Conservation (phyloP, 2,329 filamentous ascomycete species). For the Diplocarpon rosae region DNA sequence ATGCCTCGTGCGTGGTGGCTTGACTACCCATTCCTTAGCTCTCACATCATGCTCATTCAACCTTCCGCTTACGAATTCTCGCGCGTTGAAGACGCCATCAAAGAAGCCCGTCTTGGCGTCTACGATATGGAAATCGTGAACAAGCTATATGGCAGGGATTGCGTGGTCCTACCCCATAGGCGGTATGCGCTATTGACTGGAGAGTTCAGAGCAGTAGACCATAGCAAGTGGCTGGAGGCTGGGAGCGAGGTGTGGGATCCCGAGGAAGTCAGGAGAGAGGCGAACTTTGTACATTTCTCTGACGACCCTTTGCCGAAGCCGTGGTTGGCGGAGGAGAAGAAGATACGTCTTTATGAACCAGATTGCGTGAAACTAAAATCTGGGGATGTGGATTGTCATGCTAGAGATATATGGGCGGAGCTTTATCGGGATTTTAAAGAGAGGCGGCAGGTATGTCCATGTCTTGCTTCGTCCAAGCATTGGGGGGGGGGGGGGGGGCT, state of each 20-base stretch:
- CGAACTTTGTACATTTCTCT: slow-evolving; percentile 48
- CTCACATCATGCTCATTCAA: slow-evolving; percentile 45
- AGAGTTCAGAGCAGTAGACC: slow-evolving; percentile 37
- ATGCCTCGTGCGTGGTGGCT: slow-evolving; percentile 53
- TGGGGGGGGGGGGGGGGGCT: too few relatives aligned
- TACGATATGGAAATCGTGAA: slow-evolving; percentile 50
- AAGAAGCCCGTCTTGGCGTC: slow-evolving; percentile 16
- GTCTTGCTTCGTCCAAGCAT: too few relatives aligned
- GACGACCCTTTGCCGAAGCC: slow-evolving; percentile 51
- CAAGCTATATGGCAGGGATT: slow-evolving; percentile 13
- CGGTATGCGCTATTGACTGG: slow-evolving; percentile 43
- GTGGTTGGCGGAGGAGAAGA: slow-evolving; percentile 32
- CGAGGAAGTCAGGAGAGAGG: slow-evolving; percentile 36
- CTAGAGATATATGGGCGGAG: slow-evolving; percentile 19
- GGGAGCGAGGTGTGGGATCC: slow-evolving; percentile 39
- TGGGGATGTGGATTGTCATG: slow-evolving; percentile 16
- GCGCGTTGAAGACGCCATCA: slow-evolving; percentile 24
- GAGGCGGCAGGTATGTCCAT: slow-evolving; percentile 13
- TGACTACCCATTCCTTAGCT: slow-evolving; percentile 35
- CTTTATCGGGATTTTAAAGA: slow-evolving; percentile 22
- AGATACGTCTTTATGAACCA: slow-evolving; percentile 11
- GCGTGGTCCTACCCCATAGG: slow-evolving; percentile 43
- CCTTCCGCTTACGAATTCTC: slow-evolving; percentile 41
- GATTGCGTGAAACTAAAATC: slow-evolving; percentile 11
- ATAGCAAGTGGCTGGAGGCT: slow-evolving; percentile 39